Percentiles rank a stretch among this genome's conserved stretches.
Conservation (phyloP, 768 basidiomycete species). For the Lepiota venenata region DNA sequence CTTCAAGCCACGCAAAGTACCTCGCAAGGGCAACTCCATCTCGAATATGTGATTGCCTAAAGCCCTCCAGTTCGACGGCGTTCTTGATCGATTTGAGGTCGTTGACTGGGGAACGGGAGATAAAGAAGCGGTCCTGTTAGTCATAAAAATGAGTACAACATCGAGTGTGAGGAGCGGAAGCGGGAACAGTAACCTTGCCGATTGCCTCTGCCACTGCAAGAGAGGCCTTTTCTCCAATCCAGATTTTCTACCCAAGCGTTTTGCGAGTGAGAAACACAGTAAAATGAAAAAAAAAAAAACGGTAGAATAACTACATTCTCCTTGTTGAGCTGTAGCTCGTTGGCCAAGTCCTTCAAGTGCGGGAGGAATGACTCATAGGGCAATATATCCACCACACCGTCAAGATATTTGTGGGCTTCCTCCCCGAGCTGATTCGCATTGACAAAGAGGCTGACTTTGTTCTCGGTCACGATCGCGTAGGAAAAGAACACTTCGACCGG, state of each 20-base stretch:
- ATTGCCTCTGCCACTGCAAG: conserved; percentile 81
- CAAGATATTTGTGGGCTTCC: conserved; percentile 45
- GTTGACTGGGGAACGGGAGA: conserved; percentile 69
- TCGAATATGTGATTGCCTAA: conserved; percentile 83
- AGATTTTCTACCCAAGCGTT: conserved; percentile 50
- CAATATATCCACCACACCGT: conserved; percentile 54
- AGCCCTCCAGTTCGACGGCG: conserved; percentile 79
- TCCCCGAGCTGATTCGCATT: conserved; percentile 49
- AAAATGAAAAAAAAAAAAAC: background rate
- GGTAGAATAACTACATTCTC: conserved; percentile 24
- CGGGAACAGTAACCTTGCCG: conserved; percentile 35
- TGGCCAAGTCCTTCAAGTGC: conserved; percentile 52
- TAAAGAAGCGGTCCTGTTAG: conserved; percentile 36
- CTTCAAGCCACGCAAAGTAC: conserved; percentile 96
- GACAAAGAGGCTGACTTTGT: conserved; percentile 66
- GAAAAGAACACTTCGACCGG: conserved; percentile 76
- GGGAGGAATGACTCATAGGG: conserved; percentile 69
- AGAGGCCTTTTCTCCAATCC: conserved; percentile 76
- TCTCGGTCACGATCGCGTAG: conserved; percentile 72
- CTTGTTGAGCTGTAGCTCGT: conserved; percentile 27
- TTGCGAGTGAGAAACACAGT: background rate
- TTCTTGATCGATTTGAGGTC: conserved; percentile 85
- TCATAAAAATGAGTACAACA: too few species aligned
- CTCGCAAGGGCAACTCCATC: conserved; percentile 85
- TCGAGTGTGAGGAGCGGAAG: background rate